Evolutionary conservation across 176 grass and related monocot genomes (phyloP), one percentile per base, ranked within the genome.

Genomic region (Thinopyrum elongatum): DNA sequence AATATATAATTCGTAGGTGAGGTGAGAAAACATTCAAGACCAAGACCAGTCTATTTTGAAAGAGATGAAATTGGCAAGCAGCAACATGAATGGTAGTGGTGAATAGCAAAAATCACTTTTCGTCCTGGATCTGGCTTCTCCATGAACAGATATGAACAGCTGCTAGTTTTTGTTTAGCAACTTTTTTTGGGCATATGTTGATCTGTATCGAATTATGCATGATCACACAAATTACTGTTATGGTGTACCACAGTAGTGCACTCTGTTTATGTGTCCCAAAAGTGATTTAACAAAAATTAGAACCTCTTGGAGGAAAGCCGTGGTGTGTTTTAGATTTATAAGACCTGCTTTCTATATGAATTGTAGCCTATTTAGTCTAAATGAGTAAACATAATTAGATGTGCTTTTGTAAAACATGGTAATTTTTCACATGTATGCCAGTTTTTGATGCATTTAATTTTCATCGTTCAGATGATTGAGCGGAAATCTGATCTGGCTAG

Each of bases 401-500:
- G 2, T 65, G 0, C 41, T 70, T 27, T 65, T 3, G 38, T 4
- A 42, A 39, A 53, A 42, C 0, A 0, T 35, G 12, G 9, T 59
- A 66, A 4, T 33, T 21, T 73, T 74, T 76, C 10, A 74, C 62
- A 60, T 4, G 4, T 22, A 27, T 55, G 8, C 25, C 29, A 28
- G 28, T n/a, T 51, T 76, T 80, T 60, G 41, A 51, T 81, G 42
- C 61, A 75, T 10, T 62, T 79, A 10, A 0, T 55, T 73, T 46
- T 12, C 3, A 33, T 61, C 78, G n/a, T 74, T 25, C 73, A 99
- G 97, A 90, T 96, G 91, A 79, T 67, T n/a, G 94, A 99, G 87
- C 90, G 82, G 89, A 99, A 99, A 85, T 39, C 92, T 70, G 94
- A 96, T 30, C 69, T 99, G 30, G 88, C 97, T 82, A 96, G 87